Conservation (phyloP, 2,329 filamentous ascomycete genomes). For the Ceratocystis albifundus region DNA sequence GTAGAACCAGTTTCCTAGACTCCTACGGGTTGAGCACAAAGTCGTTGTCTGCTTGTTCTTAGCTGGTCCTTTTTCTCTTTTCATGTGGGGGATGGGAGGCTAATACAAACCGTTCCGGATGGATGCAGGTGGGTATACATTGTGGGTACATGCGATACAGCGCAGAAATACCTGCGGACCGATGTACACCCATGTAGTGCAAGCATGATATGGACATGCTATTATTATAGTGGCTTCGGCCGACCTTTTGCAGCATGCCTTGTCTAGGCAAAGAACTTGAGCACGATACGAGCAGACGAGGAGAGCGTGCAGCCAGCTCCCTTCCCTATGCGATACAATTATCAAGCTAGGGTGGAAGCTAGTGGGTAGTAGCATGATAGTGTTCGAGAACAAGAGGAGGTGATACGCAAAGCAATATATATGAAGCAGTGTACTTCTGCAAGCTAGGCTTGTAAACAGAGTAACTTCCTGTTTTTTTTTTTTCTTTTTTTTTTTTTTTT, state of each 20-base stretch:
- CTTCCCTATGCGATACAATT: neutral
- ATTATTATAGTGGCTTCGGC: neutral
- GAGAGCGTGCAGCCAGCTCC: neutral
- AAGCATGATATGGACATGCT: neutral
- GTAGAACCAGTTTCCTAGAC: too few species aligned
- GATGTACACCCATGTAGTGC: neutral
- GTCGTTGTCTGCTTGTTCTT: too few species aligned
- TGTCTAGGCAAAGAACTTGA: neutral
- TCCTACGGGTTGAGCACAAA: too few species aligned
- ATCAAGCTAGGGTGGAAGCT: neutral
- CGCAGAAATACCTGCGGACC: neutral
- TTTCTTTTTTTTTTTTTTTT: neutral
- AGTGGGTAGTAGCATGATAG: neutral
- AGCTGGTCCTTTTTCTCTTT: neutral
- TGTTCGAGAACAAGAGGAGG: too few species aligned
- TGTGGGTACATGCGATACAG: neutral
- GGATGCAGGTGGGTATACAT: neutral
- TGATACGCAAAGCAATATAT: too few species aligned
- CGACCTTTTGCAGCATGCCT: constrained; percentile 2
- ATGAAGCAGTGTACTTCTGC: neutral
- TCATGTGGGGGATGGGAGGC: neutral
- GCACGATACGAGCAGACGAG: neutral
- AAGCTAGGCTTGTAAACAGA: too few species aligned
- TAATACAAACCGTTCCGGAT: neutral
- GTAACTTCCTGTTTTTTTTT: neutral